These are phyloP conservation scores for Thalassiosira profunda DNA, from an alignment of 108 stramenopile species.

Conservation along the genomic window DNA sequence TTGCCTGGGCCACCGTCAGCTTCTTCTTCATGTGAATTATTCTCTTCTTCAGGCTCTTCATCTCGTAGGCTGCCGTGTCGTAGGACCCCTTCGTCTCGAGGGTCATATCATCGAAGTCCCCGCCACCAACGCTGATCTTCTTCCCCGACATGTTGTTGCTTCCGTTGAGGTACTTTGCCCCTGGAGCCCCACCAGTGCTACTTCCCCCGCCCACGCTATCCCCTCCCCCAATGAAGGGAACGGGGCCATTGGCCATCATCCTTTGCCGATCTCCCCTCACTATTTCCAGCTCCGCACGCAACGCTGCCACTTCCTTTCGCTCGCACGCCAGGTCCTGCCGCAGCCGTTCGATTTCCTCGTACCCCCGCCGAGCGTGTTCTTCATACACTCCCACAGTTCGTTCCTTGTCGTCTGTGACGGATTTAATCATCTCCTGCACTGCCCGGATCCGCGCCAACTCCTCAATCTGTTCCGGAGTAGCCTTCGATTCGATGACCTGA, in stretches of 20 bases:
- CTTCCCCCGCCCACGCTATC: neutral
- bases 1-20: conserved; percentile 28
- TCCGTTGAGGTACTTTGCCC: neutral
- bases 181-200: too few relatives aligned
- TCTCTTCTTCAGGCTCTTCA: conserved; percentile 49
- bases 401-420: conserved; percentile 39
- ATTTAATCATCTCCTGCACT: conserved; percentile 35
- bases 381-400: conserved; percentile 42
- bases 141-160: neutral
- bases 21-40: conserved; percentile 58
- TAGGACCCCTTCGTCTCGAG: conserved; percentile 25
- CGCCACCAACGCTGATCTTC: neutral
- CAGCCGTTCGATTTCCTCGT: conserved; percentile 46
- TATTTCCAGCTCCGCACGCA: conserved; percentile 26
- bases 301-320: conserved; percentile 28
- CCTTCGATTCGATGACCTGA: conserved; percentile 34
- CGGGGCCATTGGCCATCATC: conserved; percentile 5
- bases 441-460: conserved; percentile 42
- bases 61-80: conserved; percentile 37
- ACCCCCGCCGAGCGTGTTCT: conserved; percentile 39
- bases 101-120: conserved; percentile 53
- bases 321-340: conserved; percentile 35
- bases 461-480: conserved; percentile 44
- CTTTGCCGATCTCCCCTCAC: conserved; percentile 15
- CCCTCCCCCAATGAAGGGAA: neutral